A percentile compares a stretch with the other conserved stretches of the same genome.
These are phyloP conservation scores for Hippophae rhamnoides DNA, from an alignment of 306 rosid species.

Conservation along the genomic window DNA sequence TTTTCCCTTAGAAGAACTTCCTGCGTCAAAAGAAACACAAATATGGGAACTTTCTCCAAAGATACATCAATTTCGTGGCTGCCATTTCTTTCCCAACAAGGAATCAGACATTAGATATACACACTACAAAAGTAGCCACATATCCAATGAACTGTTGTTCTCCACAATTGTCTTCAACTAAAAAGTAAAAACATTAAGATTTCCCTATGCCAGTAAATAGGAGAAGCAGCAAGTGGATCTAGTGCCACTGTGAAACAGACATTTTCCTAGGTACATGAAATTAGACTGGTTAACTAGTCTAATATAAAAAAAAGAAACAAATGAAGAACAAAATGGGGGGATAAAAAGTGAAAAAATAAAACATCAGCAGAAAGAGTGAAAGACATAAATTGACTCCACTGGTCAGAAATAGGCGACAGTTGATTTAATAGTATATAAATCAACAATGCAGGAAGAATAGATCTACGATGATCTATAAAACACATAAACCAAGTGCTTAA, in stretches of 20 bases:
- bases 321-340: too few species aligned
- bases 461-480: too few species aligned
- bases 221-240: neutral
- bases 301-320: too few species aligned
- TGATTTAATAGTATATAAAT: too few species aligned
- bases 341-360: neutral
- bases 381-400: neutral
- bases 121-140: slow-evolving; percentile 25
- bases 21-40: slow-evolving; percentile 79
- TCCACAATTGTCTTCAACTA: slow-evolving; percentile 1
- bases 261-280: too few species aligned
- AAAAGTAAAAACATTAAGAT: neutral
- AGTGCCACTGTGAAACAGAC: too few species aligned
- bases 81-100: neutral
- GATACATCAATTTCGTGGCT: slow-evolving; percentile 24
- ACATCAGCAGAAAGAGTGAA: neutral
- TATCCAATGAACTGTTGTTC: slow-evolving; percentile 14
- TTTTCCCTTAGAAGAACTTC: slow-evolving; percentile 52
- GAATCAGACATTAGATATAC: slow-evolving; percentile 20
- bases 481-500: too few species aligned
- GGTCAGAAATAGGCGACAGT: neutral
- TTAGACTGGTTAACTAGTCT: too few species aligned
- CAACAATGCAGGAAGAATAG: too few species aligned
- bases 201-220: neutral
- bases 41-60: slow-evolving; percentile 37